Conservation (phyloP, 2,329 filamentous ascomycete species). For the Arthrobotrys musiformis region DNA sequence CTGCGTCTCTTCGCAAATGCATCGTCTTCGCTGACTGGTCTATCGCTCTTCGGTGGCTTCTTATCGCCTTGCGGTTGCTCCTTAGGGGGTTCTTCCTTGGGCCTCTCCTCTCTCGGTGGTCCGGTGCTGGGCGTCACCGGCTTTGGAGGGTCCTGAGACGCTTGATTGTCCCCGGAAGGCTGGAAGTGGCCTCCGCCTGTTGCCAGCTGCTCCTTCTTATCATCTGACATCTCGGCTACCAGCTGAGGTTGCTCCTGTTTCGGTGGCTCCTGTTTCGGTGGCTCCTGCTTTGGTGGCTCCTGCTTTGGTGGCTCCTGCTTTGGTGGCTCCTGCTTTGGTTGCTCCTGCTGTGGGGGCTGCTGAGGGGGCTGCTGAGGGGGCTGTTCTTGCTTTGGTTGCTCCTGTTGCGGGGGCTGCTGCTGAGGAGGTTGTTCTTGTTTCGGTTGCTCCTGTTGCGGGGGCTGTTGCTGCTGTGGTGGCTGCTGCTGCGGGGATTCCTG, state of each 20-base stretch:
- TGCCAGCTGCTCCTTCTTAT: not conserved
- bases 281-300: not conserved
- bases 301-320: not conserved
- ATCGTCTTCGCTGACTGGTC: constrained; percentile 22
- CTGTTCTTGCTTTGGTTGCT: not conserved
- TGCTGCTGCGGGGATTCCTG: not conserved
- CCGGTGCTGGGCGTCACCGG: not conserved
- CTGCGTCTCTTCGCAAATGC: constrained; percentile 25
- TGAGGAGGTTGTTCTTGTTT: not conserved
- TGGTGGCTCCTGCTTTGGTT: not conserved
- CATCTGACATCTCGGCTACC: constrained; percentile 7
- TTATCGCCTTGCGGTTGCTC: not conserved
- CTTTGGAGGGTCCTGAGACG: not conserved
- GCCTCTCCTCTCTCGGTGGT: not conserved
- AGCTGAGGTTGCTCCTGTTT: constrained; percentile 2
- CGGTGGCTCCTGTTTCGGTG: not conserved
- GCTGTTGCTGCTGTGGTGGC: not conserved
- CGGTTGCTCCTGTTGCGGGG: not conserved
- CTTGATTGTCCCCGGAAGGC: not conserved
- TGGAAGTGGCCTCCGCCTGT: constrained; percentile 18
- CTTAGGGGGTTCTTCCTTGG: constrained; percentile 5
- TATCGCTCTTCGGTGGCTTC: not conserved
- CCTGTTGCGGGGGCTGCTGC: not conserved
- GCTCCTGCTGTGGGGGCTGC: not conserved
- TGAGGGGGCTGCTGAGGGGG: not conserved